Percentiles rank a stretch among this genome's conserved stretches.
phyloP scores from a whole-genome alignment of 306 rosid species.

The Lathyrus tuberosus region DNA sequence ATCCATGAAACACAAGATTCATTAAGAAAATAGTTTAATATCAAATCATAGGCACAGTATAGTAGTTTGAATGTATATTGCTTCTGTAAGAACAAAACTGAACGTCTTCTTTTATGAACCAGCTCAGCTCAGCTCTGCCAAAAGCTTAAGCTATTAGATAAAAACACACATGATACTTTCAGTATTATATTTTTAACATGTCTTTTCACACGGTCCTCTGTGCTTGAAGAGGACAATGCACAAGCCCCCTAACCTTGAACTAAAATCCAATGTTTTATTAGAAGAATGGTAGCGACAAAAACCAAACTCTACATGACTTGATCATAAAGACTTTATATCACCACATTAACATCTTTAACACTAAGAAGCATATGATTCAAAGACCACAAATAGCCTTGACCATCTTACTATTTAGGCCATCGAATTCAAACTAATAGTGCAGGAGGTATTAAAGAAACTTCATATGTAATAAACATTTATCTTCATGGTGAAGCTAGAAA shows the following conservation, averaged over 20 bases:
- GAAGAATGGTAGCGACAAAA: neutral
- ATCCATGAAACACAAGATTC: conserved; percentile 7
- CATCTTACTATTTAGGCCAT: neutral
- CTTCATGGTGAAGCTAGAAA: neutral
- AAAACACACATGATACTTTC: neutral
- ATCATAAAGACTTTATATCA: neutral
- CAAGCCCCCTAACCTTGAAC: neutral
- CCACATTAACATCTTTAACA: conserved; percentile 2
- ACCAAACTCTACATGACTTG: neutral
- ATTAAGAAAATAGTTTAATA: neutral
- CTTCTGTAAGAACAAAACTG: neutral
- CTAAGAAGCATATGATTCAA: neutral
- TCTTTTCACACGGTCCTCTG: neutral
- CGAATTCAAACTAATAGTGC: neutral
- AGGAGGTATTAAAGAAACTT: neutral
- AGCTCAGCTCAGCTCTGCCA: conserved; percentile 8
- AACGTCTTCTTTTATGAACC: conserved; percentile 3
- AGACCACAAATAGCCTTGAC: conserved; percentile 7
- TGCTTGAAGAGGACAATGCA: too few species aligned
- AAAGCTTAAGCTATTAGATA: conserved; percentile 2
- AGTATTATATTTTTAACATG: conserved; percentile 1
- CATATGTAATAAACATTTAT: neutral
- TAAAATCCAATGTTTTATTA: neutral
- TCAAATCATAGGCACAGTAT: conserved; percentile 3
- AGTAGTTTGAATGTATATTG: neutral